phyloP scores from a whole-genome alignment of 805 yeast genomes.

The Komagataella populi region DNA sequence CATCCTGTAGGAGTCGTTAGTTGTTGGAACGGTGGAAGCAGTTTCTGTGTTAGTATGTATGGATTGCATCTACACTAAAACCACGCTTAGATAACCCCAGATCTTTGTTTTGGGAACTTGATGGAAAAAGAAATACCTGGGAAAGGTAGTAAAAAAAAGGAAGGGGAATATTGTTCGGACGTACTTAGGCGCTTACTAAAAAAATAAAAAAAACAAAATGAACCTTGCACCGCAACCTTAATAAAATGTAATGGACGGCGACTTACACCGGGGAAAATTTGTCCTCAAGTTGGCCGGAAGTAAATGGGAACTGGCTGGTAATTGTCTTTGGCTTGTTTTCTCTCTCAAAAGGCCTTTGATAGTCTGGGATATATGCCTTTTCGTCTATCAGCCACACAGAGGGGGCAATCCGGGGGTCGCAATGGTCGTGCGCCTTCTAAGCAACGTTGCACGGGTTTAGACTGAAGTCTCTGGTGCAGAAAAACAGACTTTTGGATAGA shows the following conservation, averaged over 20 bases:
- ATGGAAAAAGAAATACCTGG: background rate
- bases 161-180: background rate
- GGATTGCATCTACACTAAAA: background rate
- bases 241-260: too few species aligned
- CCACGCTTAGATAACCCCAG: background rate
- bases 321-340: background rate
- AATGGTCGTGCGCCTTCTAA: background rate
- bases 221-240: background rate
- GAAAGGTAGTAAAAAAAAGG: background rate
- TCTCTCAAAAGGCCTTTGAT: background rate
- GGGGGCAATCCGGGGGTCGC: background rate
- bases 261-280: background rate
- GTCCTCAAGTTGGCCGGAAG: background rate
- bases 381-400: background rate
- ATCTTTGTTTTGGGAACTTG: background rate
- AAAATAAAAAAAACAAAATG: background rate
- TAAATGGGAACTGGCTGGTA: background rate
- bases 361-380: background rate
- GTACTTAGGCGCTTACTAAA: background rate
- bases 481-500: background rate
- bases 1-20: background rate
- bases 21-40: background rate
- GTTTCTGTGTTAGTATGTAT: background rate
- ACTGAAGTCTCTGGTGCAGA: background rate
- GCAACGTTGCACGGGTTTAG: background rate